Conservation (phyloP, 1,284 basidiomycete species). For the Trametes hirsuta region DNA sequence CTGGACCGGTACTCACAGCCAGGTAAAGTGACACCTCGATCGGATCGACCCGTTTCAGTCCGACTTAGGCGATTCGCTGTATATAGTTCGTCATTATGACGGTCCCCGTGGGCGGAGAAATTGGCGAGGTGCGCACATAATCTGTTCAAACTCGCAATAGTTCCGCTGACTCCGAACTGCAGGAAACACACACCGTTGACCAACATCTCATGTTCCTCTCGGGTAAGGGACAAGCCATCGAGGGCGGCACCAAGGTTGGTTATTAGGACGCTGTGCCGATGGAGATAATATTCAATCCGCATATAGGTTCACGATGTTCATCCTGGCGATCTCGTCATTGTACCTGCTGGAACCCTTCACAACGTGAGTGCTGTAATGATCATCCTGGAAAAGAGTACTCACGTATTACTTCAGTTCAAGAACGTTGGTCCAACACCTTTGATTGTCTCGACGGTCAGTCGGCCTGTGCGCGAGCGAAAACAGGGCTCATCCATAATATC, state of each 20-base stretch:
- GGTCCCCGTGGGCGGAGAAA: slow-evolving; percentile 34
- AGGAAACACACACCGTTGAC: slow-evolving; percentile 37
- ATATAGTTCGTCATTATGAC: slow-evolving; percentile 36
- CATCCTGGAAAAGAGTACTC: neutral
- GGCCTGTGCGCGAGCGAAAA: no score
- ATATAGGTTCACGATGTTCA: slow-evolving; percentile 26
- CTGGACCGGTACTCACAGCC: slow-evolving; percentile 36
- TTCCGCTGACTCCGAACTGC: neutral
- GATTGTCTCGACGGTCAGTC: slow-evolving; percentile 34
- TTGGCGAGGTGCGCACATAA: slow-evolving; percentile 27
- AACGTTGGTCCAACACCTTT: slow-evolving; percentile 35
- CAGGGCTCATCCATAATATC: neutral
- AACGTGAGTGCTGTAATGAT: slow-evolving; percentile 26
- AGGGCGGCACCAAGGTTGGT: slow-evolving; percentile 31
- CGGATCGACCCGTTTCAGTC: neutral
- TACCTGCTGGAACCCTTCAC: slow-evolving; percentile 36
- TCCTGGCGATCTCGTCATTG: slow-evolving; percentile 35
- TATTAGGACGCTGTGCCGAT: neutral
- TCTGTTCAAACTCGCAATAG: neutral
- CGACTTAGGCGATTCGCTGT: neutral
- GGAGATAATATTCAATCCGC: neutral
- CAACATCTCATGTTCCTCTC: slow-evolving; percentile 37
- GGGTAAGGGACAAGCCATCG: slow-evolving; percentile 32
- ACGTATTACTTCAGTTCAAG: slow-evolving; percentile 29
- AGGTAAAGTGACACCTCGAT: slow-evolving; percentile 20